Evolutionary conservation across 805 yeast species (phyloP), one percentile per base, ranked within the genome.

Genomic region (Cyberlindnera amylophila): DNA sequence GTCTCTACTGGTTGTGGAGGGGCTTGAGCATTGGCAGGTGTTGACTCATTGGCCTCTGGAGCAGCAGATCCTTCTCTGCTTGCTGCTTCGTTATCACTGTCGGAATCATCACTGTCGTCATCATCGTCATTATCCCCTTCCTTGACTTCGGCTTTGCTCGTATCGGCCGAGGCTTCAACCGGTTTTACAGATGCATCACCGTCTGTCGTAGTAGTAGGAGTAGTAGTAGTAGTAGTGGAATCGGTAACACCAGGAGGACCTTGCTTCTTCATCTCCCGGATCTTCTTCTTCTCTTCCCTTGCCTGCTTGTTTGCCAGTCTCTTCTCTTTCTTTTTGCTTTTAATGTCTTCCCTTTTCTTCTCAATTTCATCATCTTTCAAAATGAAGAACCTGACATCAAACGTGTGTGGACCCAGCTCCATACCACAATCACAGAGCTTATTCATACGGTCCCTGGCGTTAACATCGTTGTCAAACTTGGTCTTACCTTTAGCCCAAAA

Each of bases 391-490:
- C 95, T 68, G 2, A 84, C 73, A 31, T 81, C 87, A 63, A 87
- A 87, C 0, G 68, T 63, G 63, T 91, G 99, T 0, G 96, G 96
- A 0, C 97, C 98, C 17, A 84, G 71, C 10, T 71, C 68, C 64
- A 89, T 63, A 2, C 68, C 65, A 46, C 90, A 79, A 52, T 90
- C 96, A 52, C 91, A 79, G 43, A 93, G 66, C 58, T 88, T 89
- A 46, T 88, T 82, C 96, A 90, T 89, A 42, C 81, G 81, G 50
- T 91, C 97, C 53, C 95, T 69, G 4, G 86, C 82, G 57, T 76
- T 78, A n/a, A 58, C 62, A 42, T 69, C 72, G 46, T 69, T 59
- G 42, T 64, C 59, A 23, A 63, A 45, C 64, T 62, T 41, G 60
- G 71, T 39, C 67, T 71, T 39, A 38, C 82, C 84, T 46, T 84